Base-by-base conservation (phyloP, 2,329 filamentous ascomycete genomes). In the Ceratocystis papillata region DNA sequence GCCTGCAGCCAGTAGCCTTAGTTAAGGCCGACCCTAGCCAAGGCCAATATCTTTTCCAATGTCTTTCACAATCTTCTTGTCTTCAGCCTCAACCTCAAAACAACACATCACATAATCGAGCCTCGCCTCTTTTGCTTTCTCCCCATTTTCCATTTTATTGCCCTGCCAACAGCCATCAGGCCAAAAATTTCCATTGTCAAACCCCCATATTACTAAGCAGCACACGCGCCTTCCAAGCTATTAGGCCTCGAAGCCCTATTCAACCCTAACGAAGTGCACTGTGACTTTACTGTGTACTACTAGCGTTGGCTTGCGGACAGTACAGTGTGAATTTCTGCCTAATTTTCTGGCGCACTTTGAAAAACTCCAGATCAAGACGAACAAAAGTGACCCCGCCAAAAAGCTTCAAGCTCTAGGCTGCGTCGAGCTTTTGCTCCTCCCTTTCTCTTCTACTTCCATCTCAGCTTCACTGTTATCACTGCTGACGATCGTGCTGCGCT, bases 361-460 rank as follows among this genome's bases (percentile, higher is more conserved):
- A 41, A 41, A 41, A 41, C 37, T 41, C 37, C 37, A 41, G 37
- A 41, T 41, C 37, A 41, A 41, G 53, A 25, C 22, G 15, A 12
- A 4, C 22, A 57, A 25, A 57, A 57, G 53, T 22, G 30, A 57
- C 53, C 53, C 53, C 53, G 53, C 53, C 53, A 57, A 57, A 57
- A 57, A 57, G 53, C 53, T 57, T 30, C 30, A 57, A 57, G 53
- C 53, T 57, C 10, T 22, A 17, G 22, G 15, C 5, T 4, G 22
- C 7, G 8, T 10, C 22, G 53, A 15, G 22, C 10, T 30, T 33
- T n/a, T 57, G 5, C 17, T 48, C 20, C 17, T 30, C 17, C 1
- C 7, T 7, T 57, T 57, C 12, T 57, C 17, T 57, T 33, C 22
- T 30, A 12, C 53, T 57, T 57, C 10, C 12, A 15, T 57, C 28